Evolutionary conservation across 129 eudicot genomes (phyloP).

Genomic region (Ambrosia artemisiifolia): DNA sequence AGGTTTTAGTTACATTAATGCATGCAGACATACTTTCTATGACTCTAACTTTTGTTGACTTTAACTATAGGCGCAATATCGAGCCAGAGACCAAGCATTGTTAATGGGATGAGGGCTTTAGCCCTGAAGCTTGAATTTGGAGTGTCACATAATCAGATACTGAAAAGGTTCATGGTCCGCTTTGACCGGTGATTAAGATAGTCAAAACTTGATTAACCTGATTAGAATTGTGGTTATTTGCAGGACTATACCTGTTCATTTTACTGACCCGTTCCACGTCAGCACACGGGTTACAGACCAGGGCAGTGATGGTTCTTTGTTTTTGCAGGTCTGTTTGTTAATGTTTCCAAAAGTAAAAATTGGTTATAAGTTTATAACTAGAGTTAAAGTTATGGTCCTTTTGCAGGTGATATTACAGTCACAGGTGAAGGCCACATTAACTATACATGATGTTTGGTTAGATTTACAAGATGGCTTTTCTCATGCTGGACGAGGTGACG

Average conservation of each 20-base stretch:
- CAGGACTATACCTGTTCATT: constrained; percentile 90
- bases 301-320: constrained; percentile 78
- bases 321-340: constrained; percentile 61
- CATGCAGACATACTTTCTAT: neutral
- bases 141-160: constrained; percentile 79
- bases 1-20: constrained; percentile 33
- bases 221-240: constrained; percentile 3
- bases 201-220: constrained; percentile 13
- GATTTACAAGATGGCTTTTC: constrained; percentile 94
- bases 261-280: constrained; percentile 84
- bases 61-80: constrained; percentile 31
- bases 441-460: constrained; percentile 92
- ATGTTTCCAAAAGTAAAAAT: too few relatives aligned
- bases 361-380: too few relatives aligned
- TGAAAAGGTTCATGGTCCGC: constrained; percentile 49
- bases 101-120: constrained; percentile 76
- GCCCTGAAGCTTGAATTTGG: constrained; percentile 95
- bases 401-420: constrained; percentile 78
- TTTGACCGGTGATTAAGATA: constrained; percentile 2
- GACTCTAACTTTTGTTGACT: neutral
- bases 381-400: neutral
- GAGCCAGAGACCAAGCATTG: constrained; percentile 57
- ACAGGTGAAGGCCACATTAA: constrained; percentile 84
- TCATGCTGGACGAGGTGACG: constrained; percentile 58
- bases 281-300: constrained; percentile 78